These are phyloP conservation scores for Colletotrichum tanaceti DNA, from an alignment of 2,329 filamentous ascomycete species.

Conservation along the genomic window DNA sequence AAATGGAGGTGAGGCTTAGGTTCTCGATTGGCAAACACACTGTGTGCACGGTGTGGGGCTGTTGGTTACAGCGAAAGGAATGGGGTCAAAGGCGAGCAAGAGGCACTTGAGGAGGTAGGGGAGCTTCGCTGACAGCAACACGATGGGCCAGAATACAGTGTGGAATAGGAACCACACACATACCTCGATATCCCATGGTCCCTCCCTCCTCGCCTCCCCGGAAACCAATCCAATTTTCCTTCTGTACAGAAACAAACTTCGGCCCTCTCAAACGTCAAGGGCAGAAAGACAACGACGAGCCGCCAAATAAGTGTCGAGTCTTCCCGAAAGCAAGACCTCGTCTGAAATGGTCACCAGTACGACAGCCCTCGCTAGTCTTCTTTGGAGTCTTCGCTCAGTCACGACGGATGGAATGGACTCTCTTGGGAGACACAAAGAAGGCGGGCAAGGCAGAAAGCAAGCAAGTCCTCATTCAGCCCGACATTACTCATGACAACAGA, in stretches of 20 bases:
- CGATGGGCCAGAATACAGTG: neutral
- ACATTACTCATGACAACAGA: too few species aligned
- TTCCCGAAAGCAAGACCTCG: too few species aligned
- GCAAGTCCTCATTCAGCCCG: neutral
- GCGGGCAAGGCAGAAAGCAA: neutral
- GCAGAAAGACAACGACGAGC: too few species aligned
- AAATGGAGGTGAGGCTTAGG: constrained; percentile 1
- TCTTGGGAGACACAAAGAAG: neutral
- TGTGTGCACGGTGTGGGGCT: neutral
- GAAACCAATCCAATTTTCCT: neutral
- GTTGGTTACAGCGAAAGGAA: neutral
- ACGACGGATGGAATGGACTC: neutral
- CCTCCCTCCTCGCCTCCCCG: too few species aligned
- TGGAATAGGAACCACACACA: neutral
- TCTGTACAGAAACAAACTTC: neutral
- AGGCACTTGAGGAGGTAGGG: neutral
- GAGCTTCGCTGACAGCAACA: too few species aligned
- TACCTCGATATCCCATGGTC: neutral
- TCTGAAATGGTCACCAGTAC: neutral
- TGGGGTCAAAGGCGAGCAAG: neutral
- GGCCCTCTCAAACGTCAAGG: neutral
- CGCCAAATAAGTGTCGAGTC: neutral
- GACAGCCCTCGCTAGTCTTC: neutral
- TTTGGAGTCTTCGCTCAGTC: neutral
- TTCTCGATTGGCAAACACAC: neutral